phyloP scores from a whole-genome alignment of 2,329 filamentous ascomycete species.

The Exophiala viscosa region DNA sequence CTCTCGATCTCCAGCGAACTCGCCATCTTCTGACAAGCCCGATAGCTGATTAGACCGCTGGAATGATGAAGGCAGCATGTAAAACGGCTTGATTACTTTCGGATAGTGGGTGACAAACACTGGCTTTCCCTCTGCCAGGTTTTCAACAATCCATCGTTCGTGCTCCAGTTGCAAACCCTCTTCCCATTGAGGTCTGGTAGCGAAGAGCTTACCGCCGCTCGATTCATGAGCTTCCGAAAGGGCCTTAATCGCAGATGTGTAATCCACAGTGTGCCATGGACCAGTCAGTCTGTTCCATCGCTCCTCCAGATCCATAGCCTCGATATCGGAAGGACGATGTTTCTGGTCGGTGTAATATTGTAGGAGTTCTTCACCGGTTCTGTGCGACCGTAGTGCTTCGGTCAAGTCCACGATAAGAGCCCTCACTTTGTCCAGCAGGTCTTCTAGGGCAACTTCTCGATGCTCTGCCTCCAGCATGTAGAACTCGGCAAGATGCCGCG shows the following conservation, averaged over 20 bases:
- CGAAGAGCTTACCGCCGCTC: constrained; percentile 53
- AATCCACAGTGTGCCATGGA: constrained; percentile 78
- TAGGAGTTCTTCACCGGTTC: constrained; percentile 54
- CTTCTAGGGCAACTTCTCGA: constrained; percentile 67
- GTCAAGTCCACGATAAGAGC: constrained; percentile 59
- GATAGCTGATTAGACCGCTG: neutral
- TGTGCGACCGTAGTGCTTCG: constrained; percentile 10
- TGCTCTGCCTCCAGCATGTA: constrained; percentile 94
- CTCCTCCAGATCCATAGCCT: constrained; percentile 31
- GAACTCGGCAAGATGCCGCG: constrained; percentile 91
- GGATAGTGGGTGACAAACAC: constrained; percentile 94
- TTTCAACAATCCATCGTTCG: constrained; percentile 77
- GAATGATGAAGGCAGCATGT: constrained; percentile 61
- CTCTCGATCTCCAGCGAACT: constrained; percentile 20
- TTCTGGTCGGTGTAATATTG: constrained; percentile 30
- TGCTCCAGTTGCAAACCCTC: constrained; percentile 82
- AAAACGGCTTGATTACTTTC: constrained; percentile 86
- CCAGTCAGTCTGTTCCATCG: constrained; percentile 69
- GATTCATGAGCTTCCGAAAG: constrained; percentile 58
- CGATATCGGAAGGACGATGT: constrained; percentile 16
- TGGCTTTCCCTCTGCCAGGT: constrained; percentile 61
- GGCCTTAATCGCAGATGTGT: constrained; percentile 68
- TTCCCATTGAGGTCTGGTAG: constrained; percentile 66
- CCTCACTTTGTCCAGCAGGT: constrained; percentile 77
- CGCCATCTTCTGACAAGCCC: neutral